phyloP scores from a whole-genome alignment of 2,329 filamentous ascomycete genomes.

The Aspergillus ustus region DNA sequence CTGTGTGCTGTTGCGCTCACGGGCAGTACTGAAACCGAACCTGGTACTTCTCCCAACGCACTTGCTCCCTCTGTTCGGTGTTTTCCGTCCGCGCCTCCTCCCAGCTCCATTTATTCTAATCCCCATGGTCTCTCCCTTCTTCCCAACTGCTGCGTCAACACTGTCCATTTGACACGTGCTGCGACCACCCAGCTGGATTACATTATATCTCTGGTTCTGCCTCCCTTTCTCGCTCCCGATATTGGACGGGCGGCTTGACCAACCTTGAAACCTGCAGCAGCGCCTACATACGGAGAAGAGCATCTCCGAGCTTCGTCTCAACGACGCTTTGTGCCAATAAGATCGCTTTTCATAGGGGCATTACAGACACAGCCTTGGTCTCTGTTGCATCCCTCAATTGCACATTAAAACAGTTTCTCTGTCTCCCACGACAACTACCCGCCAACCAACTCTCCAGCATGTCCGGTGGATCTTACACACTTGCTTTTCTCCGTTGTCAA shows the following conservation, averaged over 20 bases:
- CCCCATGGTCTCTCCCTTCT: slow-evolving; percentile 15
- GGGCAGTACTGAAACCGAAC: slow-evolving; percentile 5
- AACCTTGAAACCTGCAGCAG: slow-evolving; percentile 5
- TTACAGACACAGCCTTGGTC: slow-evolving; percentile 22
- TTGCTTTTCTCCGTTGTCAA: slow-evolving; percentile 23
- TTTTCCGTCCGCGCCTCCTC: slow-evolving; percentile 4
- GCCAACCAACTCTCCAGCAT: slow-evolving; percentile 21
- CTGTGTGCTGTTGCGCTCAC: background rate
- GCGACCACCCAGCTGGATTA: slow-evolving; percentile 18
- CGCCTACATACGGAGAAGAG: slow-evolving; percentile 12
- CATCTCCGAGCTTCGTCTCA: slow-evolving; percentile 13
- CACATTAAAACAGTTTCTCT: slow-evolving; percentile 8
- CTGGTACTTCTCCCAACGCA: background rate
- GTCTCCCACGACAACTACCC: background rate
- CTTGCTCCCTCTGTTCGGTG: background rate
- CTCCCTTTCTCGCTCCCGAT: background rate
- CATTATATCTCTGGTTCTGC: slow-evolving; percentile 11
- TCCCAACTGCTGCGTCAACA: slow-evolving; percentile 12
- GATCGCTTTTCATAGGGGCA: slow-evolving; percentile 17
- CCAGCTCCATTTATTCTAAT: slow-evolving; percentile 1
- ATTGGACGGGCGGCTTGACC: slow-evolving; percentile 5
- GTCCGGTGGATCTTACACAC: slow-evolving; percentile 24
- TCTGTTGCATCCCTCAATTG: slow-evolving; percentile 14
- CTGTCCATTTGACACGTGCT: slow-evolving; percentile 25
- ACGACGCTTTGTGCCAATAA: slow-evolving; percentile 16